Evolutionary conservation across 169 alveolate genomes (phyloP), one percentile per base, ranked within the genome.

Genomic region (Plasmodium relictum): DNA sequence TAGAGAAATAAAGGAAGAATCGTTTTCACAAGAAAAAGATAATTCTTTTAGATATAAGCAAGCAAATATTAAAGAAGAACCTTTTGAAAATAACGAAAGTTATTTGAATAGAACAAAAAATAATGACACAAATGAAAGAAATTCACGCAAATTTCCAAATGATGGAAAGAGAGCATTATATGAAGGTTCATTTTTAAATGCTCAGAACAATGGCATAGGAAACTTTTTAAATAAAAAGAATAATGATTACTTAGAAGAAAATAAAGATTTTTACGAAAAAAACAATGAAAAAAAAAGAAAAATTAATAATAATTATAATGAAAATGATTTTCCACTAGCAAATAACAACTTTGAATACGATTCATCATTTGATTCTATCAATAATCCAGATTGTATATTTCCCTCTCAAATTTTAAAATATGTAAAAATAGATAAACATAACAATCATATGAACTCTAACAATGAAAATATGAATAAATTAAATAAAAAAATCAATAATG

Each of bases 331-430:
- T 50, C 22, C 12, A n/a, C 22, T n/a, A n/a, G 16, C 16, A 22
- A 50, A 50, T 50, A 50, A 50, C 16, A 50, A 50, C 61, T 6
- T 50, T 10, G 12, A n/a, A n/a, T n/a, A n/a, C n/a, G n/a, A n/a
- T 22, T 12, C 61, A 50, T 50, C 61, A 50, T 50, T n/a, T n/a
- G 61, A 50, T 50, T 50, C 61, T 6, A n/a, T 50, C 16, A 50
- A 50, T 50, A 50, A 50, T 50, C 16, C 61, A n/a, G 6, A n/a
- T n/a, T 50, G 16, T 22, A 50, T 50, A 22, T 50, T n/a, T 50
- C 16, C 61, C 16, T 50, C 61, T n/a, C 61, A 50, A 10, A 50
- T 50, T n/a, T 50, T n/a, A n/a, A 50, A 50, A 50, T 50, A 50
- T 50, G 16, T 50, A 22, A 50, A 50, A 50, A n/a, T 22, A 50